phyloP scores from a whole-genome alignment of 2,329 filamentous ascomycete species.

The Teratosphaeriaceae sp. region DNA sequence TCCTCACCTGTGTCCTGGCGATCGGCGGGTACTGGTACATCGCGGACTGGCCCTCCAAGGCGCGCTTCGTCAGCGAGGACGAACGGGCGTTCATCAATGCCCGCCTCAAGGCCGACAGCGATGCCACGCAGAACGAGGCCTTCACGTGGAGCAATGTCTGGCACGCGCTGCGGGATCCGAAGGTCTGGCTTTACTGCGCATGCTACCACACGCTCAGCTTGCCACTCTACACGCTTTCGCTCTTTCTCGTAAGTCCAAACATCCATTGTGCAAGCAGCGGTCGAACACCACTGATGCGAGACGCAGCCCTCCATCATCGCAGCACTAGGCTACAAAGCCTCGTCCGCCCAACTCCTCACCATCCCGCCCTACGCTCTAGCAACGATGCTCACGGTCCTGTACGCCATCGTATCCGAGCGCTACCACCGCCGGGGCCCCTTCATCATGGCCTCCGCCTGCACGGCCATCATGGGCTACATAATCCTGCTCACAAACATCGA shows the following conservation, averaged over 20 bases:
- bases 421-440: slow-evolving; percentile 54
- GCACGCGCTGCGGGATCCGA: slow-evolving; percentile 59
- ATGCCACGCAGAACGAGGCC: slow-evolving; percentile 60
- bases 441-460: slow-evolving; percentile 47
- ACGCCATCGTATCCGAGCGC: slow-evolving; percentile 56
- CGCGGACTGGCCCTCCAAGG: slow-evolving; percentile 47
- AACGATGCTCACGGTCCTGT: slow-evolving; percentile 51
- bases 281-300: slow-evolving; percentile 14
- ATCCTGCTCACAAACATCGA: slow-evolving; percentile 30
- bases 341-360: slow-evolving; percentile 36
- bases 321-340: slow-evolving; percentile 47
- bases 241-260: slow-evolving; percentile 39
- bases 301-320: slow-evolving; percentile 54
- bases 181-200: slow-evolving; percentile 66
- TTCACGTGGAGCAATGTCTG: slow-evolving; percentile 63
- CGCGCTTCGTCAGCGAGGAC: slow-evolving; percentile 48
- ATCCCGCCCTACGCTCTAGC: slow-evolving; percentile 32
- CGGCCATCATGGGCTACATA: slow-evolving; percentile 33
- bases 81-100: slow-evolving; percentile 56
- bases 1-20: slow-evolving; percentile 45
- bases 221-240: slow-evolving; percentile 41
- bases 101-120: slow-evolving; percentile 60
- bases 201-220: slow-evolving; percentile 68
- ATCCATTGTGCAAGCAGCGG: slow-evolving; percentile 9
- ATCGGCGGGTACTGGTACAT: slow-evolving; percentile 49